Evolutionary conservation across 495 filamentous ascomycete species (phyloP), one percentile per base, ranked within the genome.

Genomic region (Penicillium malachiteum): DNA sequence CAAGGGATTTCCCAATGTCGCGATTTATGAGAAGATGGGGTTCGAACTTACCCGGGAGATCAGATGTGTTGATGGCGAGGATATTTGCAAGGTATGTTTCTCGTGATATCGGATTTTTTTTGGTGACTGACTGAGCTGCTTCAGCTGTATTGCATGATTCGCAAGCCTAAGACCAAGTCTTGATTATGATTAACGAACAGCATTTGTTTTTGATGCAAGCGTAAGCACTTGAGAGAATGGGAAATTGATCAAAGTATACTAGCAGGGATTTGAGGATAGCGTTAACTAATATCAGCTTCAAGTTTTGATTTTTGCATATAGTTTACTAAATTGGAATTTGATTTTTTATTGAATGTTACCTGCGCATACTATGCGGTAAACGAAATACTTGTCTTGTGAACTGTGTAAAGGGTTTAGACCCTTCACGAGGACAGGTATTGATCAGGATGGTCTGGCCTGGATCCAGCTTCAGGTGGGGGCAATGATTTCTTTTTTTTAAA

Each of bases 11-110:
- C 85, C 85, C 18, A 89, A 88, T 62, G 71, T 86, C 67, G 69
- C 71, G 42, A 88, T 89, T 17, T 89, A 89, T 71, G 78, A 83
- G 60, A 77, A 71, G 67, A 80, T 87, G 74, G 85, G 85, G 41
- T 88, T 89, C 69, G 66, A 75, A 67, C 67, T 83, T 42, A 78
- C 76, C 18, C 80, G 74, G 63, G 79, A 87, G 69, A 84, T 87
- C 66, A 77, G 81, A 51, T 87, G 84, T 71, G 72, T 78, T 37
- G 85, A 84, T 62, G 76, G 79, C 34, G 78, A 76, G 12, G 79
- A 81, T 59, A 48, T 43, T 9, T 72, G 67, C 58, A 72, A 63
- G 60, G 73, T 76, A 63, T 31, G 71, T 69, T 40, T 26, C 14
- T 55, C 33, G n/a, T 13, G 9, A 17, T 39, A 8, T 18, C 6